Evolutionary conservation across 1,284 basidiomycete species (phyloP).

Genomic region (Coniophora puteana): DNA sequence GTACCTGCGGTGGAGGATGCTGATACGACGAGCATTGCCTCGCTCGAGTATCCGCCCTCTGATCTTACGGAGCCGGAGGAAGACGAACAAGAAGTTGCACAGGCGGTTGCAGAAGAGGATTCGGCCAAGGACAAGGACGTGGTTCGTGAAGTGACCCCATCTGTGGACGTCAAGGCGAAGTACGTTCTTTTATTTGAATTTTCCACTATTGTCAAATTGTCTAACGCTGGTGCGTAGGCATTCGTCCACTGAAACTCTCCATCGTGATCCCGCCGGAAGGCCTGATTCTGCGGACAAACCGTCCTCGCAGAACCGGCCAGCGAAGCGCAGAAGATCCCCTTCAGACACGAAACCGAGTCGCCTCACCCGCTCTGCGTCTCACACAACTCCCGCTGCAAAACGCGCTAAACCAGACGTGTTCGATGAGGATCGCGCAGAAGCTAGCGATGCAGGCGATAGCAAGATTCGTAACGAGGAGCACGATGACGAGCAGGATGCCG

Average conservation of each 20-base stretch:
- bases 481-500: constrained; percentile 7
- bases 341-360: constrained; percentile 3
- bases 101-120: constrained; percentile 14
- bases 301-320: constrained; percentile 1
- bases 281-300: background rate
- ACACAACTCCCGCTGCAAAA: background rate
- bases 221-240: too few relatives aligned
- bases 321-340: constrained; percentile 3
- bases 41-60: too few relatives aligned
- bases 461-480: background rate
- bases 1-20: too few relatives aligned
- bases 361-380: constrained; percentile 6
- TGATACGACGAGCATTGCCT: too few relatives aligned
- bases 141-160: too few relatives aligned
- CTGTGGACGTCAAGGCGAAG: too few relatives aligned
- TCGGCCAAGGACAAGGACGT: background rate
- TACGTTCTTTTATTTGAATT: too few relatives aligned
- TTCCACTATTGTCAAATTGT: too few relatives aligned
- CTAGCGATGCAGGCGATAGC: background rate
- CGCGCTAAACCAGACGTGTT: background rate
- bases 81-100: constrained; percentile 14
- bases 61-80: too few relatives aligned
- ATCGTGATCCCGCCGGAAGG: background rate
- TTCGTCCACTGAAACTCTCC: too few relatives aligned
- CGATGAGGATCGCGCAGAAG: background rate